phyloP scores from a whole-genome alignment of 805 yeast genomes.

The Hanseniaspora hatyaiensis region DNA sequence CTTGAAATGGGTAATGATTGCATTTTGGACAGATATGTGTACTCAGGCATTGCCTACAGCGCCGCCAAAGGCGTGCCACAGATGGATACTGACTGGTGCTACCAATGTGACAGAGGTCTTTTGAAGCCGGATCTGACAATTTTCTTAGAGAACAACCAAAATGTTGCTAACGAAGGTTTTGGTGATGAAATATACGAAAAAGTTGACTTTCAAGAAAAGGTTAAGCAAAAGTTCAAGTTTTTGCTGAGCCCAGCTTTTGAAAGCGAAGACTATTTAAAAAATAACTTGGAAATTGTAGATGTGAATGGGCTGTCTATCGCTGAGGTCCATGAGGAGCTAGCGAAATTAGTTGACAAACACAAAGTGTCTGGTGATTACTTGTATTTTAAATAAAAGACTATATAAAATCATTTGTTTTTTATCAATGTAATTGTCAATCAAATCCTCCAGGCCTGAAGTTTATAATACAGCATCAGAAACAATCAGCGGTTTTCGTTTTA shows the following conservation, averaged over 20 bases:
- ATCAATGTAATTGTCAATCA: too few species aligned
- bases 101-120: constrained; percentile 67
- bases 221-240: constrained; percentile 45
- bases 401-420: too few species aligned
- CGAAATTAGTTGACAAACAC: constrained; percentile 27
- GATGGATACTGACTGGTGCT: constrained; percentile 63
- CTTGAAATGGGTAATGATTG: constrained; percentile 47
- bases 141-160: constrained; percentile 49
- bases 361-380: background rate
- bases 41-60: constrained; percentile 88
- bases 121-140: constrained; percentile 77
- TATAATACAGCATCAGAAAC: too few species aligned
- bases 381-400: background rate
- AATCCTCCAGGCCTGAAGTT: too few species aligned
- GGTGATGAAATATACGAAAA: constrained; percentile 92
- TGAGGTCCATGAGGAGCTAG: constrained; percentile 40
- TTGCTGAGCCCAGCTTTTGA: constrained; percentile 32
- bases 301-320: constrained; percentile 52
- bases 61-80: constrained; percentile 53
- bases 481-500: too few species aligned
- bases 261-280: constrained; percentile 17
- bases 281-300: constrained; percentile 38
- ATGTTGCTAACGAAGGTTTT: constrained; percentile 55
- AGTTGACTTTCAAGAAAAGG: constrained; percentile 59
- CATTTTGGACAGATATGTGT: constrained; percentile 75